Evolutionary conservation across 2,329 filamentous ascomycete species (phyloP).

Genomic region (Colletotrichum eleusines): DNA sequence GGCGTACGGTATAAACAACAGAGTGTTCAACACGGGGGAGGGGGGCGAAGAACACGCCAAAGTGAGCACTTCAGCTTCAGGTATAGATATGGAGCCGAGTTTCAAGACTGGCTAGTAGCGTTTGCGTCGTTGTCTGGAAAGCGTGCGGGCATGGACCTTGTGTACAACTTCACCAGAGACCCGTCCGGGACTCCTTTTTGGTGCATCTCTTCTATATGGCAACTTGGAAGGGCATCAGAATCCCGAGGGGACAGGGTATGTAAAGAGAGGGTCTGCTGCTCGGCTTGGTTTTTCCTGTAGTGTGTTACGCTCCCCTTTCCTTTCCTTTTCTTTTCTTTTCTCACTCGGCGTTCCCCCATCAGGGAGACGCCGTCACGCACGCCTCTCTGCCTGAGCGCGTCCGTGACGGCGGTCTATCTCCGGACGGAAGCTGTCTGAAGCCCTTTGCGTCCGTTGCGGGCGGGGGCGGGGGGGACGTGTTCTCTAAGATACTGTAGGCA

Average conservation of each 20-base stretch:
- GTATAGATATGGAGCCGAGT: neutral
- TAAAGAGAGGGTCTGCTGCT: neutral
- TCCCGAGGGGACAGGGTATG: neutral
- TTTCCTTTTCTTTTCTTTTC: neutral
- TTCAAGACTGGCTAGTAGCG: neutral
- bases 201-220: neutral
- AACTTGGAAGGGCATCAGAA: neutral
- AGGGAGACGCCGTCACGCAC: neutral
- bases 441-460: neutral
- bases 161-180: neutral
- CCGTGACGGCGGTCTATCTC: neutral
- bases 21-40: neutral
- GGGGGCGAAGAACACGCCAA: neutral
- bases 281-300: neutral
- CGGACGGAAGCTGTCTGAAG: neutral
- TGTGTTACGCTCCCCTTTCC: neutral
- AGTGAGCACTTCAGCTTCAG: neutral
- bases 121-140: neutral
- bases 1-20: slow-evolving; percentile 8
- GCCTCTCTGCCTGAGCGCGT: slow-evolving; percentile 8
- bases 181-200: neutral
- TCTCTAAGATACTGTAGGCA: slow-evolving; percentile 33
- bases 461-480: neutral
- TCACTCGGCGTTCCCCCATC: neutral
- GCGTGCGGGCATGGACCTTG: neutral